These are phyloP conservation scores for Pythium dissimile DNA, from an alignment of 352 stramenopile species.

Conservation along the genomic window DNA sequence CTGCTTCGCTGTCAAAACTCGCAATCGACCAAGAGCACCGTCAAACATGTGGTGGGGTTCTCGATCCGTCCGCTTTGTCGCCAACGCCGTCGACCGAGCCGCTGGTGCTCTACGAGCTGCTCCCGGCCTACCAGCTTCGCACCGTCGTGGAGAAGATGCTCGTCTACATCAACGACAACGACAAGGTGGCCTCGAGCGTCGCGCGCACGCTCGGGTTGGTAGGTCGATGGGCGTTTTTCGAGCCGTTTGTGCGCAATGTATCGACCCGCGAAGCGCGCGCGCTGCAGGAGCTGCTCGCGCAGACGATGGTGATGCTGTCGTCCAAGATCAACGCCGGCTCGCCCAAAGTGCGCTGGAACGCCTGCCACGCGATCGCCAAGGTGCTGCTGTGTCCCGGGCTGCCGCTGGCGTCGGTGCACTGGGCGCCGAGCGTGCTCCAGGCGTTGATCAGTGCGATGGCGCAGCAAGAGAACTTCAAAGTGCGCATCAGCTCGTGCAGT, in stretches of 20 bases:
- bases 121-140: slow-evolving; percentile 57
- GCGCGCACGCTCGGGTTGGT: slow-evolving; percentile 76
- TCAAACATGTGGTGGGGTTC: no score
- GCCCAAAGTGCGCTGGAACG: slow-evolving; percentile 86
- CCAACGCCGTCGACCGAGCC: background rate
- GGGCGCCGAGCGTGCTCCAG: slow-evolving; percentile 75
- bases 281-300: slow-evolving; percentile 54
- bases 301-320: slow-evolving; percentile 68
- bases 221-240: slow-evolving; percentile 75
- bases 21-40: background rate
- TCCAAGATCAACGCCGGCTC: slow-evolving; percentile 77
- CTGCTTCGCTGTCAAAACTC: background rate
- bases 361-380: slow-evolving; percentile 86
- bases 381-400: slow-evolving; percentile 76
- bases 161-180: slow-evolving; percentile 79
- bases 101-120: slow-evolving; percentile 55
- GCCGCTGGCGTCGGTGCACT: slow-evolving; percentile 69
- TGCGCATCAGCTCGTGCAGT: slow-evolving; percentile 80
- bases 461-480: slow-evolving; percentile 89
- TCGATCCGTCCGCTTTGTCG: background rate
- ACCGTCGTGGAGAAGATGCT: slow-evolving; percentile 84
- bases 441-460: slow-evolving; percentile 68
- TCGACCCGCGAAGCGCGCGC: slow-evolving; percentile 26
- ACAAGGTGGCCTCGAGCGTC: slow-evolving; percentile 87
- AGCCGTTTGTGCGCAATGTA: slow-evolving; percentile 43